These are phyloP conservation scores for Gracilaria gracilis DNA, from an alignment of 23 red algal genomes.

Conservation along the genomic window DNA sequence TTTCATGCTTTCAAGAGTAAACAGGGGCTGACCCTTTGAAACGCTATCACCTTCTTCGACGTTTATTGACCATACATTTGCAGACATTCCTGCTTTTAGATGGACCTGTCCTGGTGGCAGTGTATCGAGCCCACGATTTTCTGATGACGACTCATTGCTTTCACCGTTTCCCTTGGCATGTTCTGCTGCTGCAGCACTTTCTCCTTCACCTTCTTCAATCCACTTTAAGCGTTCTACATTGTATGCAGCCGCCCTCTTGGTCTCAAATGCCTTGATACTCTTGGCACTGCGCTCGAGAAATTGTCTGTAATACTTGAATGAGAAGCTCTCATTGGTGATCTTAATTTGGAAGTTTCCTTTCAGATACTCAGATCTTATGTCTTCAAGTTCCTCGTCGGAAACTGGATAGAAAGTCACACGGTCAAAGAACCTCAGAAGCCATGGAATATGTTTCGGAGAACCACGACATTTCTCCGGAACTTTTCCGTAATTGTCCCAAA, in stretches of 20 bases:
- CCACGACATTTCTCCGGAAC: slow-evolving; percentile 61
- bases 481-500: slow-evolving; percentile 80
- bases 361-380: slow-evolving; percentile 41
- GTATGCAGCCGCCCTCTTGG: slow-evolving; percentile 38
- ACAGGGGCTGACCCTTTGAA: slow-evolving; percentile 47
- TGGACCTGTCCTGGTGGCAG: slow-evolving; percentile 23
- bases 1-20: slow-evolving; percentile 83
- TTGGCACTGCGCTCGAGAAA: slow-evolving; percentile 40
- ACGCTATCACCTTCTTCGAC: slow-evolving; percentile 53
- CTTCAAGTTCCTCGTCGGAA: slow-evolving; percentile 65
- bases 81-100: slow-evolving; percentile 59
- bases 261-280: slow-evolving; percentile 55
- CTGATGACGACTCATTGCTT: background rate
- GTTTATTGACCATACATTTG: slow-evolving; percentile 69
- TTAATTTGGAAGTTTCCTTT: slow-evolving; percentile 69
- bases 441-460: slow-evolving; percentile 59
- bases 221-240: slow-evolving; percentile 58
- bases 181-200: slow-evolving; percentile 68
- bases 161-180: slow-evolving; percentile 28
- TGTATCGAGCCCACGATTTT: background rate
- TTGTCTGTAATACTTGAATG: slow-evolving; percentile 43
- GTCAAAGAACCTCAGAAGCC: slow-evolving; percentile 79
- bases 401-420: slow-evolving; percentile 67
- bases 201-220: slow-evolving; percentile 68
- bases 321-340: slow-evolving; percentile 68